Percentiles rank a stretch among this genome's conserved stretches.
These are phyloP conservation scores for Sugiyamaella grinbergsii DNA, from an alignment of 1,139 yeast genomes.

Conservation along the genomic window DNA sequence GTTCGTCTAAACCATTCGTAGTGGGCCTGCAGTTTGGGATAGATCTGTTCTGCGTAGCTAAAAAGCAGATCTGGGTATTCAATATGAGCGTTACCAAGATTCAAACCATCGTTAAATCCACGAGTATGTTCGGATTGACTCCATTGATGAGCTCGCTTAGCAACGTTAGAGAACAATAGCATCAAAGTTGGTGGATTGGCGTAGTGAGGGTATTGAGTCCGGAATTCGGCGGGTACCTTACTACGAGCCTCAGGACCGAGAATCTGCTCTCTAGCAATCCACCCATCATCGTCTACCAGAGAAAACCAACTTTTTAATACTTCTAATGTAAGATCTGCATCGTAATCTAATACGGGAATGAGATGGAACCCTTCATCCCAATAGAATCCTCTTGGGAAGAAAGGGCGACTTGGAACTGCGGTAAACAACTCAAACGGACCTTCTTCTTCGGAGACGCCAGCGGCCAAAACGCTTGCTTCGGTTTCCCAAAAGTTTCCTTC, in stretches of 20 bases:
- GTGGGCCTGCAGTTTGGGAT: conserved; percentile 75
- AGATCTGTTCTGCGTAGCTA: conserved; percentile 63
- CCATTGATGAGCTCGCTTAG: conserved; percentile 49
- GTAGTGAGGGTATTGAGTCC: conserved; percentile 81
- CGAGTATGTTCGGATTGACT: not conserved
- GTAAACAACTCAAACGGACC: conserved; percentile 63
- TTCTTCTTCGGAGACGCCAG: conserved; percentile 35
- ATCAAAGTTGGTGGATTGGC: conserved; percentile 96
- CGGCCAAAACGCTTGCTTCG: conserved; percentile 31
- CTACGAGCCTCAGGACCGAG: conserved; percentile 89
- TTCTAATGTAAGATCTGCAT: conserved; percentile 79
- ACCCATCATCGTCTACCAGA: conserved; percentile 84
- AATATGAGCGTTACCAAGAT: conserved; percentile 52
- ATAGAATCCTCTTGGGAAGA: conserved; percentile 94
- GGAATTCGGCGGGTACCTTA: conserved; percentile 84
- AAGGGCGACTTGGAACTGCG: conserved; percentile 88
- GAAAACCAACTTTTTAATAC: conserved; percentile 86
- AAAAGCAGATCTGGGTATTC: conserved; percentile 63
- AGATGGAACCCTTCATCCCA: conserved; percentile 99
- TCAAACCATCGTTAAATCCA: conserved; percentile 13
- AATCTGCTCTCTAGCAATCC: conserved; percentile 96
- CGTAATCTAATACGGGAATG: conserved; percentile 78
- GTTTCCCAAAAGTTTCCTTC: conserved; percentile 45
- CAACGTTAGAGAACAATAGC: conserved; percentile 70
- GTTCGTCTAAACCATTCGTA: conserved; percentile 84